These are phyloP conservation scores for Talaromyces piceae DNA, from an alignment of 2,329 filamentous ascomycete genomes.

Conservation along the genomic window DNA sequence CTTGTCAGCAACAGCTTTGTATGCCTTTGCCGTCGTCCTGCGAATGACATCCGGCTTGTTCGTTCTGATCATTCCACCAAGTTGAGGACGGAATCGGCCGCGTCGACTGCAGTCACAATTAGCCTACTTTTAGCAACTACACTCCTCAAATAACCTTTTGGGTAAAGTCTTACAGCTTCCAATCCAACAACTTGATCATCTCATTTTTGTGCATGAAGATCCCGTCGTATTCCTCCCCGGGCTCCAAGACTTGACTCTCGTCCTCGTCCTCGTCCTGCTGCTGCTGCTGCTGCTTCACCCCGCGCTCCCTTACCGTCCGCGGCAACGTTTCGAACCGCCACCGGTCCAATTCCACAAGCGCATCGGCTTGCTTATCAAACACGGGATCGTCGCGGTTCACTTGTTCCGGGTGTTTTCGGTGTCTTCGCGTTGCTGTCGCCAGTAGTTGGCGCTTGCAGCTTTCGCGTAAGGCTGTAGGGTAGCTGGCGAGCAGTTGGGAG, in stretches of 20 bases:
- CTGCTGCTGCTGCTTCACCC: neutral
- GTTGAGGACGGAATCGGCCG: conserved; percentile 31
- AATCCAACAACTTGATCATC: conserved; percentile 33
- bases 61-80: conserved; percentile 33
- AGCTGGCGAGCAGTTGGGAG: conserved; percentile 19
- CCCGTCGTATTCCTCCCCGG: conserved; percentile 2
- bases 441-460: conserved; percentile 19
- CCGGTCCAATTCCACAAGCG: conserved; percentile 27
- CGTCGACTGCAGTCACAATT: conserved; percentile 29
- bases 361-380: conserved; percentile 15
- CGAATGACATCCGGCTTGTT: conserved; percentile 23
- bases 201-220: conserved; percentile 23
- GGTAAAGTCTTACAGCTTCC: conserved; percentile 34
- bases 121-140: neutral
- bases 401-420: conserved; percentile 8
- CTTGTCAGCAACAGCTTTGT: conserved; percentile 13
- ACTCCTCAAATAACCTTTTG: conserved; percentile 13
- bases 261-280: conserved; percentile 11
- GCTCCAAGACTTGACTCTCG: conserved; percentile 14
- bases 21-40: conserved; percentile 22
- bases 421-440: conserved; percentile 17
- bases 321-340: conserved; percentile 34
- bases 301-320: conserved; percentile 14
- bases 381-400: conserved; percentile 9
- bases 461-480: conserved; percentile 20